Base-by-base conservation (phyloP, 1,139 yeast species). In the Sugiyamaella xylanicola region DNA sequence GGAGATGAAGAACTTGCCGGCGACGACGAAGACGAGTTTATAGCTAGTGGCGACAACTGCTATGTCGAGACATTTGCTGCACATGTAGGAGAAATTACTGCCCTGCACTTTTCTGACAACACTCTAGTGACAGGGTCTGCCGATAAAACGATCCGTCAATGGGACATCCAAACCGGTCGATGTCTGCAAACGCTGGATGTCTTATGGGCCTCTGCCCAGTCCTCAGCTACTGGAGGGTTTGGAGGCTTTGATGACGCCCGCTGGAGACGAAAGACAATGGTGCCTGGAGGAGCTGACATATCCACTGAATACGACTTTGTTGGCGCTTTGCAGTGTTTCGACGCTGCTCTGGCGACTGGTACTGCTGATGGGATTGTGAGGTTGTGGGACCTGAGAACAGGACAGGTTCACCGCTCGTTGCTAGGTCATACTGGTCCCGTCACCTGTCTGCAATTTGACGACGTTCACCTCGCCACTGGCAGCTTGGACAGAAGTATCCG, bases 311-410 rank as follows among this genome's bases (percentile, higher is more conserved):
- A 54, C 13, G 59, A 80, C 15, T 81, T 79, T 61, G 81, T 82
- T 15, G 83, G 84, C 0, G 82, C 85, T 0, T 63, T 83, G 44
- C 93, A 85, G 65, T 81, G 85, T 53, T 83, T 77, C 65, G 88
- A 84, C 61, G 87, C 87, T 0, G 91, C 89, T 0, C 73, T 83
- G 64, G 93, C 88, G 0, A 82, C 90, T 0, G 93, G 93, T 32
- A 83, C 91, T 0, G 84, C 83, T 45, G 93, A 87, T 66, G 92
- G 92, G 9, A 68, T 84, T 7, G 89, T 87, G 8, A 73, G 92
- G 55, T 73, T 87, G 42, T 87, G 93, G 93, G 93, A 87, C 69
- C 70, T 86, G 60, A 77, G 92, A 59, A 77, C 82, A 25, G 90
- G 90, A 3, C 85, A 82, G 61, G 86, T 84, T 11, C 82, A 84